These are phyloP conservation scores for Apostasia shenzhenica DNA, from an alignment of 106 monocot genomes.

Conservation along the genomic window DNA sequence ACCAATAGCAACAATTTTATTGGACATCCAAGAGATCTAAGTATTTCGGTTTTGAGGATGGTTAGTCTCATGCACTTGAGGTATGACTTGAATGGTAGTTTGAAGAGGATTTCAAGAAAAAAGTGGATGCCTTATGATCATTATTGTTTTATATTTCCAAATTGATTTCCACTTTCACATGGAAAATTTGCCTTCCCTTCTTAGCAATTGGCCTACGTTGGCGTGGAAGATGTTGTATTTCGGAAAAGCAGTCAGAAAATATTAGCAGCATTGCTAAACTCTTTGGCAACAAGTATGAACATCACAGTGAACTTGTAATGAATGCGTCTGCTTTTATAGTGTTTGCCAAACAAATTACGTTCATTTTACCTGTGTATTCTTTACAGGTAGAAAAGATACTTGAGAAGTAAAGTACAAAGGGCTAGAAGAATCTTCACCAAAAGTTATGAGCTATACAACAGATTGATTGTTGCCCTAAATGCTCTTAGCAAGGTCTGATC, in stretches of 20 bases:
- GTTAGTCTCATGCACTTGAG: conserved; percentile 91
- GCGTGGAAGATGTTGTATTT: conserved; percentile 82
- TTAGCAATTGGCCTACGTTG: conserved; percentile 85
- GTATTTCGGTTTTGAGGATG: conserved; percentile 75
- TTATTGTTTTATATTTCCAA: neutral
- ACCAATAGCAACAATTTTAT: too few relatives aligned
- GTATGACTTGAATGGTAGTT: conserved; percentile 22
- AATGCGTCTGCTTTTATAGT: too few relatives aligned
- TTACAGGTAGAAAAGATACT: conserved; percentile 58
- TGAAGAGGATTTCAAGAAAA: neutral
- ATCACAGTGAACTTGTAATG: too few relatives aligned
- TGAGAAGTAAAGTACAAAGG: conserved; percentile 38
- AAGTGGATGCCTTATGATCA: too few relatives aligned
- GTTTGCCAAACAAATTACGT: too few relatives aligned
- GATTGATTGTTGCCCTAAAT: conserved; percentile 81
- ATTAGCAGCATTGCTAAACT: conserved; percentile 65
- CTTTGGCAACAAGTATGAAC: conserved; percentile 64
- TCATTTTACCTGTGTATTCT: too few relatives aligned
- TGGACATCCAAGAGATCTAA: conserved; percentile 59
- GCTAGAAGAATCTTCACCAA: conserved; percentile 66
- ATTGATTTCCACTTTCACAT: neutral
- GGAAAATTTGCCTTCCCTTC: neutral
- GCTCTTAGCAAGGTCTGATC: conserved; percentile 89
- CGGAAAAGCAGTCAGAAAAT: conserved; percentile 77
- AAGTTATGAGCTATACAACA: conserved; percentile 57